phyloP scores from a whole-genome alignment of 179 eudicot genomes.

The Heliamphora pulchella region DNA sequence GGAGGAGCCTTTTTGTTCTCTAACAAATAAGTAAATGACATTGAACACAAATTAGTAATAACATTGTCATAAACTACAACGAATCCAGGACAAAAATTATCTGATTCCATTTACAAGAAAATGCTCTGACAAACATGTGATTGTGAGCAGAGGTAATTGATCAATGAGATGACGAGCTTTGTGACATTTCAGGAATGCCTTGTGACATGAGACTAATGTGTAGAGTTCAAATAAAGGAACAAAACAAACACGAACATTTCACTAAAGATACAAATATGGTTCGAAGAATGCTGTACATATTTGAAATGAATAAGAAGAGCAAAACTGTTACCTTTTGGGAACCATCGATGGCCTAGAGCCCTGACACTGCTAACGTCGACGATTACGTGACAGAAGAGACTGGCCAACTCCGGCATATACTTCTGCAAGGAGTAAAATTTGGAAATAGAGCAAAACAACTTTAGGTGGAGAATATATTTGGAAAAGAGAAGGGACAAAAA shows the following conservation, averaged over 20 bases:
- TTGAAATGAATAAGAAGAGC: not conserved
- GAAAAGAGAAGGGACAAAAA: not conserved
- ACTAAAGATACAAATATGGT: not conserved
- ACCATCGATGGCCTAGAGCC: conserved; percentile 84
- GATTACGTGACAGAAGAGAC: conserved; percentile 64
- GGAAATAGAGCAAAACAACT: conserved; percentile 11
- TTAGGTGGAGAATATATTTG: not conserved
- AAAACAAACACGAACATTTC: not conserved
- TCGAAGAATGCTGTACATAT: not conserved
- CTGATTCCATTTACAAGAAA: not conserved
- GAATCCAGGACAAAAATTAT: not conserved
- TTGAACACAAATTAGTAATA: not conserved
- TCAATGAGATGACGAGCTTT: not conserved
- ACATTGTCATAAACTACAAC: conserved; percentile 7
- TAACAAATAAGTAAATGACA: conserved; percentile 1
- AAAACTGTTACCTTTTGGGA: conserved; percentile 53
- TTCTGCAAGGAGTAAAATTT: conserved; percentile 47
- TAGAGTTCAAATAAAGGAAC: not conserved
- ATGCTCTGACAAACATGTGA: not conserved
- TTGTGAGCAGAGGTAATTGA: not conserved
- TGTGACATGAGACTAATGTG: not conserved
- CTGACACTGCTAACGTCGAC: conserved; percentile 92
- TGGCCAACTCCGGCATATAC: conserved; percentile 92
- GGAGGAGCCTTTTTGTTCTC: conserved; percentile 57
- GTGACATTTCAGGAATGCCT: not conserved